Base-by-base conservation (phyloP, 2,329 filamentous ascomycete genomes). In the Ascochyta fabae region DNA sequence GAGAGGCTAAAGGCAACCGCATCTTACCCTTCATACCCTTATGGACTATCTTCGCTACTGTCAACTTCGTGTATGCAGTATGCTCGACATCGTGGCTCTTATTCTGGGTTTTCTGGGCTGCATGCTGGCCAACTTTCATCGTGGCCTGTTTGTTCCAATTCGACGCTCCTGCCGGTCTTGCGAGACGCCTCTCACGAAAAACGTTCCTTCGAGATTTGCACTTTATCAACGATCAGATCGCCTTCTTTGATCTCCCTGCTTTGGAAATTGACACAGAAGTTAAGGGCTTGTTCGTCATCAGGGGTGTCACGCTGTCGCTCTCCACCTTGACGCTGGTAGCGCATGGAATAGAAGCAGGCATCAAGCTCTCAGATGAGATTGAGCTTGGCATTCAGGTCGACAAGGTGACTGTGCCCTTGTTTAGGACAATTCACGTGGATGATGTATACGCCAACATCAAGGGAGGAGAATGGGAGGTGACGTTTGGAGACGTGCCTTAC, bases 371-470 rank as follows among this genome's bases (percentile, higher is more conserved):
- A 6, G 78, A 82, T 39, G 82, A 84, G 43, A 80, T 84, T 53
- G 83, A 85, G 64, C 65, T 85, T 13, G 80, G 81, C 0, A 78
- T 84, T 41, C 79, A 80, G 54, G 77, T 75, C 2, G 81, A 84
- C 44, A 76, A 80, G 53, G 80, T 83, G 2, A 75, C 70, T 5
- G 77, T 84, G 19, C 71, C 70, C 2, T 68, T 85, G 0, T 82
- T 84, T 59, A 71, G 83, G 35, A 71, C 76, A 5, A 81, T 84
- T 31, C 76, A 80, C n/a, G 75, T 84, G 31, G 78, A 79, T 4
- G 80, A 84, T 56, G 80, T 83, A 10, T 84, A 79, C 62, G 80
- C 77, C n/a, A 84, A 83, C 62, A 66, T 84, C 43, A 84, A 84
- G 64, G 81, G 81, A 22, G 80, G 79, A n/a, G 71, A 80, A 8